These are phyloP conservation scores for Metschnikowia kunwiensis DNA, from an alignment of 805 yeast species.

Conservation along the genomic window DNA sequence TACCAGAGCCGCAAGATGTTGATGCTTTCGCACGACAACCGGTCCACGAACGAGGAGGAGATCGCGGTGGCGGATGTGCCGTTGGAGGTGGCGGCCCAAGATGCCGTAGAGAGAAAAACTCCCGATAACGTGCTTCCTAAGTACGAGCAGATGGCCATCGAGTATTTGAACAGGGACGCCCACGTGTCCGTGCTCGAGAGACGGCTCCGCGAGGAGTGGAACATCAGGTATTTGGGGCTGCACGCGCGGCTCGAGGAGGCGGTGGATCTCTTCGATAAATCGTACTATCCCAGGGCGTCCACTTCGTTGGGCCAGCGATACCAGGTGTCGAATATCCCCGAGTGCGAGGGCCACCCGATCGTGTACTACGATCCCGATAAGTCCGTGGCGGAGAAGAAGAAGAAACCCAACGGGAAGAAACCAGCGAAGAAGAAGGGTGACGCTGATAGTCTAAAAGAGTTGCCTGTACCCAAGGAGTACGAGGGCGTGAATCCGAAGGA, in stretches of 20 bases:
- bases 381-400: constrained; percentile 11
- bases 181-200: constrained; percentile 42
- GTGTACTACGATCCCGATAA: constrained; percentile 55
- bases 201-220: constrained; percentile 71
- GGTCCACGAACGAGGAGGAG: constrained; percentile 38
- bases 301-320: constrained; percentile 72
- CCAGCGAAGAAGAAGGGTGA: constrained; percentile 18
- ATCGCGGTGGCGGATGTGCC: constrained; percentile 16
- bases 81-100: constrained; percentile 1
- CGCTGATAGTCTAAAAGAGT: constrained; percentile 22
- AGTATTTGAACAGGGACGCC: constrained; percentile 48
- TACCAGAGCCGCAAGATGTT: constrained; percentile 36
- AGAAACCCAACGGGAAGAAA: constrained; percentile 11
- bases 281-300: constrained; percentile 75
- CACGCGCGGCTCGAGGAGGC: constrained; percentile 75
- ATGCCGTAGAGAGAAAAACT: constrained; percentile 1
- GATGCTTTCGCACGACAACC: constrained; percentile 43
- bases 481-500: constrained; percentile 41
- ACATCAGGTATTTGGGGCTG: constrained; percentile 73
- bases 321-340: constrained; percentile 65
- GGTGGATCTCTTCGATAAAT: constrained; percentile 67
- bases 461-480: constrained; percentile 49
- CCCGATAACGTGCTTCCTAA: constrained; percentile 36
- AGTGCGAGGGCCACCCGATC: constrained; percentile 59
- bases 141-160: constrained; percentile 56